Percentiles rank a stretch among this genome's conserved stretches.
Evolutionary conservation across 768 basidiomycete genomes (phyloP).

Genomic region (Phlegmacium glaucopus): DNA sequence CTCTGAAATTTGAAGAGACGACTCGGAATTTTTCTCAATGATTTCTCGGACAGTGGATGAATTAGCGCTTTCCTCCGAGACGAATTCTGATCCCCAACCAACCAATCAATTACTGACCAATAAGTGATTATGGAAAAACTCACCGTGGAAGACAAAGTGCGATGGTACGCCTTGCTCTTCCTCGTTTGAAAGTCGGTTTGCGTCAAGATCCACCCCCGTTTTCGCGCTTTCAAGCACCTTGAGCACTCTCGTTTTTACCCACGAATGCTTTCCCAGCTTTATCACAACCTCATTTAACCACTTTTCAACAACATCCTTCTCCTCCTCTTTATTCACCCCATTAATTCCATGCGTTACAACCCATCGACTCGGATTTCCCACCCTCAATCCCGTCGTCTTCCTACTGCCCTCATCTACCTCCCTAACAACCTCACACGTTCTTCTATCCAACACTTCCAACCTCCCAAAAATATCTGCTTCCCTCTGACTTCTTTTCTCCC

Average conservation of each 20-base stretch:
- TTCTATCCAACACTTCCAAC: conserved; percentile 41
- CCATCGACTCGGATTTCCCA: background rate
- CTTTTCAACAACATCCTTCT: background rate
- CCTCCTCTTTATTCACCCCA: background rate
- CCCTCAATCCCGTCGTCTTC: background rate
- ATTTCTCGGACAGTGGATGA: background rate
- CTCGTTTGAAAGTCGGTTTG: background rate
- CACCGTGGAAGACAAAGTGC: background rate
- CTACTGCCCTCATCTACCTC: background rate
- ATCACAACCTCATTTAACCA: background rate
- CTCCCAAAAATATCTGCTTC: conserved; percentile 39
- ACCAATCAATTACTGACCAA: background rate
- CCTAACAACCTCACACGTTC: conserved; percentile 27
- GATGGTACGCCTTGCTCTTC: background rate
- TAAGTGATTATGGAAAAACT: background rate
- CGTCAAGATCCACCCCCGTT: background rate
- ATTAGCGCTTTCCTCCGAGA: background rate
- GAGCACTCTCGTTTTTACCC: background rate
- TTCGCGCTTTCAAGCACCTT: background rate
- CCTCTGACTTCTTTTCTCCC: conserved; percentile 39
- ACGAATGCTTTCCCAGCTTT: background rate
- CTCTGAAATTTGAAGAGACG: background rate
- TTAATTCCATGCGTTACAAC: background rate
- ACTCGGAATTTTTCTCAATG: background rate
- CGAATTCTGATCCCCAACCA: background rate